phyloP scores from a whole-genome alignment of 495 filamentous ascomycete species.

The Tuber magnatum region DNA sequence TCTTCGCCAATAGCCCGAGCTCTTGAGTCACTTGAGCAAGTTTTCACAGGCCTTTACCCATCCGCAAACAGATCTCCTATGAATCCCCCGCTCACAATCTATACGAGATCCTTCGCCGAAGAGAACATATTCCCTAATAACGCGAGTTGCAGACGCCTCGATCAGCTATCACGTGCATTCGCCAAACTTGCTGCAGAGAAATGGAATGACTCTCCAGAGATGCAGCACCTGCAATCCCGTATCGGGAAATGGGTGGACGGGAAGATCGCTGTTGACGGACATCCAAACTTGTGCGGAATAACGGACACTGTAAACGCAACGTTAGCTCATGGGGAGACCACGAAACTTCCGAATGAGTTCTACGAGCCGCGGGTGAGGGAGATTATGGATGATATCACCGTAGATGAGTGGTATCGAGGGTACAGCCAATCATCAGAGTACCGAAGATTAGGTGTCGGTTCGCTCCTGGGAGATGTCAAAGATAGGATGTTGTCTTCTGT shows the following conservation, averaged over 20 bases:
- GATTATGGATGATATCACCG: constrained; percentile 68
- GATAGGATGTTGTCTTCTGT: constrained; percentile 60
- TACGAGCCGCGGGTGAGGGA: constrained; percentile 66
- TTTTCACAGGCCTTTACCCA: constrained; percentile 85
- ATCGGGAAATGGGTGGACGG: constrained; percentile 77
- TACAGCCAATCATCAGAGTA: constrained; percentile 80
- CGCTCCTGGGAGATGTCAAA: constrained; percentile 75
- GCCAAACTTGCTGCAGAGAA: constrained; percentile 69
- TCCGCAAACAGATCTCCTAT: constrained; percentile 51
- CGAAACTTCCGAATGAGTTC: constrained; percentile 72
- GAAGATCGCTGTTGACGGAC: constrained; percentile 70
- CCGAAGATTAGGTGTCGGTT: constrained; percentile 76
- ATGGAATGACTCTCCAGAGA: constrained; percentile 77
- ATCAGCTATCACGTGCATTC: constrained; percentile 70
- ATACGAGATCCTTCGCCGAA: constrained; percentile 54
- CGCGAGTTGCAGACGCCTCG: constrained; percentile 72
- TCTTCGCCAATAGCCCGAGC: constrained; percentile 78
- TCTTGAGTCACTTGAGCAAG: constrained; percentile 80
- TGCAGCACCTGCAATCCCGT: constrained; percentile 70
- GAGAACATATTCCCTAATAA: constrained; percentile 95
- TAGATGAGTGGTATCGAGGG: constrained; percentile 91
- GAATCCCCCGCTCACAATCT: constrained; percentile 15
- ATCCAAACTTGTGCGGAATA: constrained; percentile 77
- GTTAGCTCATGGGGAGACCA: constrained; percentile 72
- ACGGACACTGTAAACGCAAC: constrained; percentile 91